A percentile compares a stretch with the other conserved stretches of the same genome.
These are phyloP conservation scores for Nakaseomyces glabratus DNA, from an alignment of 1,139 yeast genomes.

Conservation along the genomic window DNA sequence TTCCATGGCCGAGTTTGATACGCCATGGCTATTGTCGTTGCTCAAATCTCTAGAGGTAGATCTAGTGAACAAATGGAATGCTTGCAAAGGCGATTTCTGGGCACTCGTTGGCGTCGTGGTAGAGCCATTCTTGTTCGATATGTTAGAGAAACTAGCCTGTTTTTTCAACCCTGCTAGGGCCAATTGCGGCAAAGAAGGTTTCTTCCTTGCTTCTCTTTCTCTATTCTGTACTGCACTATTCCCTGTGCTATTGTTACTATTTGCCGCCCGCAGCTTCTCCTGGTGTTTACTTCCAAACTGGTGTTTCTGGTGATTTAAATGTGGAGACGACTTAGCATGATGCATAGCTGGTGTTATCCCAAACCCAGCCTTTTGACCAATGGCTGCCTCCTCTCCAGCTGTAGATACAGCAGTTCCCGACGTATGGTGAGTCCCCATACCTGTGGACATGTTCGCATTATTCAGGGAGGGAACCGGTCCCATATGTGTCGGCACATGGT, in stretches of 20 bases:
- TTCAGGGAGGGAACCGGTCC: not conserved
- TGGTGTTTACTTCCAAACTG: conserved; percentile 1
- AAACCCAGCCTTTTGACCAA: not conserved
- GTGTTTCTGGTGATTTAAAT: conserved; percentile 3
- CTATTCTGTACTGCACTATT: conserved; percentile 10
- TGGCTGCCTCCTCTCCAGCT: not conserved
- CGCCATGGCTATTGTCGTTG: conserved; percentile 7
- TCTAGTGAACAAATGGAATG: conserved; percentile 27
- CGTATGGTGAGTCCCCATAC: not conserved
- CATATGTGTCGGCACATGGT: conserved; percentile 1
- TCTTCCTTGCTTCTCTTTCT: conserved; percentile 14
- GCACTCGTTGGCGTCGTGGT: conserved; percentile 16
- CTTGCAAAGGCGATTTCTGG: conserved; percentile 29
- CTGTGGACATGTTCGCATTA: conserved; percentile 1
- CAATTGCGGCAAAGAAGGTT: conserved; percentile 27
- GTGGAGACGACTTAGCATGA: conserved; percentile 6
- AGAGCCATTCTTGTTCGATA: conserved; percentile 12
- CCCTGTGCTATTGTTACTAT: conserved; percentile 8
- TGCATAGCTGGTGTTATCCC: conserved; percentile 7
- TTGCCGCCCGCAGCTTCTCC: conserved; percentile 1
- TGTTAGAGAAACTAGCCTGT: conserved; percentile 21
- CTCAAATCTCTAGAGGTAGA: conserved; percentile 24
- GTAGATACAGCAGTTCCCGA: not conserved
- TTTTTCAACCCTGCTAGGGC: conserved; percentile 23
- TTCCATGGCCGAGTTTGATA: conserved; percentile 3